These are phyloP conservation scores for Amphirosellinia nigrospora DNA, from an alignment of 495 filamentous ascomycete species.

Conservation along the genomic window DNA sequence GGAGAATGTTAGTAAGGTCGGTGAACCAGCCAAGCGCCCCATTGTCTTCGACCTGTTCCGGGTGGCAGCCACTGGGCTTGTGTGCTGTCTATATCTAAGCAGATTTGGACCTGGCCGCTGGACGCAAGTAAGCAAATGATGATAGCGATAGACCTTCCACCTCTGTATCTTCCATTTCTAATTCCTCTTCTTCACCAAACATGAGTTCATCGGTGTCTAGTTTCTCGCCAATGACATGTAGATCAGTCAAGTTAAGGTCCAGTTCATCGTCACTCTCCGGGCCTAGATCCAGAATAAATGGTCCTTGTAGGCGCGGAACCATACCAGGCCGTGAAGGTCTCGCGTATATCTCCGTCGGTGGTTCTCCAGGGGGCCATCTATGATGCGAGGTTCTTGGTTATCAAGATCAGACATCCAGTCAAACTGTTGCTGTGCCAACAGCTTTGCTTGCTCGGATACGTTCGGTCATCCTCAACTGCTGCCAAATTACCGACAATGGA, in stretches of 20 bases:
- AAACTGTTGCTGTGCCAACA: conserved; percentile 71
- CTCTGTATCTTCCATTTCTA: conserved; percentile 60
- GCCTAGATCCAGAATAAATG: conserved; percentile 73
- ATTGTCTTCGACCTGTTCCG: conserved; percentile 51
- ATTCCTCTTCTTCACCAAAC: conserved; percentile 64
- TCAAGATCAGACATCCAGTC: conserved; percentile 86
- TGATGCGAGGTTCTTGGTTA: conserved; percentile 68
- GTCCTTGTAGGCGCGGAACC: conserved; percentile 83
- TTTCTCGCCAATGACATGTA: conserved; percentile 59
- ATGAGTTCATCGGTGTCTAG: conserved; percentile 64
- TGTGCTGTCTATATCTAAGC: conserved; percentile 78
- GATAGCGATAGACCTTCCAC: conserved; percentile 72
- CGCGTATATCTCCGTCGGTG: conserved; percentile 64
- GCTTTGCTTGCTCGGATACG: conserved; percentile 60
- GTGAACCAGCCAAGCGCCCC: conserved; percentile 38
- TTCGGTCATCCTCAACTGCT: conserved; percentile 62
- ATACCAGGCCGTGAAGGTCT: conserved; percentile 73
- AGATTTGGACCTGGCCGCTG: conserved; percentile 75
- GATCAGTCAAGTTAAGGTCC: conserved; percentile 65
- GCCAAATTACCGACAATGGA: conserved; percentile 71
- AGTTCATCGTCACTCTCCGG: conserved; percentile 69
- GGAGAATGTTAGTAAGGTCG: conserved; percentile 57
- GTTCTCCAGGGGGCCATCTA: conserved; percentile 49
- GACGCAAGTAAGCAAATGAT: conserved; percentile 77
- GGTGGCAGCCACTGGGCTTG: conserved; percentile 86